A percentile compares a stretch with the other conserved stretches of the same genome.
These are phyloP conservation scores for Phaeoacremonium minimum DNA, from an alignment of 2,329 filamentous ascomycete genomes.

Conservation along the genomic window DNA sequence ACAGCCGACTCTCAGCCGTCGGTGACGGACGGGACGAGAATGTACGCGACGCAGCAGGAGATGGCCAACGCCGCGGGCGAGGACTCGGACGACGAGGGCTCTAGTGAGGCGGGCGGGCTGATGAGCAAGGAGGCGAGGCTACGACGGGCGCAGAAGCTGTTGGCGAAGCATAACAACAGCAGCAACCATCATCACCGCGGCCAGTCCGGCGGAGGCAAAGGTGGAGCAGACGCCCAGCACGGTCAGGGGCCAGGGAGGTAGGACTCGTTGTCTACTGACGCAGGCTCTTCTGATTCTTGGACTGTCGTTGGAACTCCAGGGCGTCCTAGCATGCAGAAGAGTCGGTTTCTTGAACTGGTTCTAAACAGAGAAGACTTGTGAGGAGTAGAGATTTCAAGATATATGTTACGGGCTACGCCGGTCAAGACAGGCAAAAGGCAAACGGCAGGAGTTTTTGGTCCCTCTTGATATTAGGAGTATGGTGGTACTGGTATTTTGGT, in stretches of 20 bases:
- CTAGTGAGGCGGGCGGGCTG: background rate
- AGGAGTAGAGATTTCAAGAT: too few relatives aligned
- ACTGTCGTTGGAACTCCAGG: too few relatives aligned
- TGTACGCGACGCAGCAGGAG: background rate
- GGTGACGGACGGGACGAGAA: background rate
- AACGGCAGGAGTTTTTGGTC: too few relatives aligned
- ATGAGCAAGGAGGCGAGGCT: conserved; percentile 11
- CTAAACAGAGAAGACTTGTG: too few relatives aligned
- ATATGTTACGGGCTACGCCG: too few relatives aligned
- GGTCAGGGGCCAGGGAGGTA: background rate
- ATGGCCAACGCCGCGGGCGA: background rate
- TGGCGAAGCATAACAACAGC: conserved; percentile 7
- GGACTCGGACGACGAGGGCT: background rate
- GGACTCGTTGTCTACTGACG: too few relatives aligned
- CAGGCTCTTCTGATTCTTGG: too few relatives aligned
- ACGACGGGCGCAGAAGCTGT: conserved; percentile 15
- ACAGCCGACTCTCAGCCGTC: background rate
- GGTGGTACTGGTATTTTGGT: too few relatives aligned
- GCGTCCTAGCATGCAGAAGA: too few relatives aligned
- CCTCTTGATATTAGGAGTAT: too few relatives aligned
- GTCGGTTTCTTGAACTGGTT: too few relatives aligned
- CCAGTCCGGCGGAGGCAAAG: conserved; percentile 3
- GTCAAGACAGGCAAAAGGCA: too few relatives aligned
- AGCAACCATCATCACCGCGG: conserved; percentile 1
- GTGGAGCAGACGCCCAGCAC: conserved; percentile 1